phyloP scores from a whole-genome alignment of 2,329 filamentous ascomycete genomes.

The Mycosphaerella arachidis region DNA sequence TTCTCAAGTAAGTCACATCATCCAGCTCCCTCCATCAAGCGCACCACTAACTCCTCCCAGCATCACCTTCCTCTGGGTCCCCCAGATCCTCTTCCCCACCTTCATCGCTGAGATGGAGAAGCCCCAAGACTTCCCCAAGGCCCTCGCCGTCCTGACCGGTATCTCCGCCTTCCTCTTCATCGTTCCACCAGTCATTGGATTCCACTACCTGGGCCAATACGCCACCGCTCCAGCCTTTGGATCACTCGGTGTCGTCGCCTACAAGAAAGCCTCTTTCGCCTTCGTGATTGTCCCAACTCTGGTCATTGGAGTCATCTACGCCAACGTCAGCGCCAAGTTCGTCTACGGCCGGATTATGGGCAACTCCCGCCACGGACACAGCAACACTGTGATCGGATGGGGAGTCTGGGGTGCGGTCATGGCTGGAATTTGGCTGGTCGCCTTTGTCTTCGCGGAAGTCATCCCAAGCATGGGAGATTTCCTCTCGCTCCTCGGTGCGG shows the following conservation, averaged over 20 bases:
- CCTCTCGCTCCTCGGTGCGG: constrained; percentile 45
- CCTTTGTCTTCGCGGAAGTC: constrained; percentile 47
- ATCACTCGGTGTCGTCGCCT: constrained; percentile 40
- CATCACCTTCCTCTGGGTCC: constrained; percentile 47
- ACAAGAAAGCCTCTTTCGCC: constrained; percentile 48
- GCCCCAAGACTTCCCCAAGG: constrained; percentile 50
- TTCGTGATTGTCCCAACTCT: constrained; percentile 50
- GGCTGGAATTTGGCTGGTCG: constrained; percentile 41
- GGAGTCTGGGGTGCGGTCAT: constrained; percentile 42
- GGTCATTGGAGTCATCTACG: constrained; percentile 49
- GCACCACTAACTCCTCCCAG: constrained; percentile 1
- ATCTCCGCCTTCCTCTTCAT: constrained; percentile 48
- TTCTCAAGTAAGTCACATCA: constrained; percentile 39
- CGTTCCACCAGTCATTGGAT: constrained; percentile 47
- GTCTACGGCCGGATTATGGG: constrained; percentile 46
- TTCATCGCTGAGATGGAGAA: constrained; percentile 50
- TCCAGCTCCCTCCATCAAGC: neutral
- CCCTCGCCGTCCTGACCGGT: constrained; percentile 43
- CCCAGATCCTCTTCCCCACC: constrained; percentile 50
- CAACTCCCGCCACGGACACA: constrained; percentile 43
- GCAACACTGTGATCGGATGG: constrained; percentile 47
- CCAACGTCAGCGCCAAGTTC: constrained; percentile 48
- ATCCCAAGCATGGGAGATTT: constrained; percentile 50
- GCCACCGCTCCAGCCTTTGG: constrained; percentile 49
- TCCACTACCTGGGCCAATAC: constrained; percentile 48